Evolutionary conservation across 805 yeast species (phyloP).

Genomic region (Isabelozyma rhagii): DNA sequence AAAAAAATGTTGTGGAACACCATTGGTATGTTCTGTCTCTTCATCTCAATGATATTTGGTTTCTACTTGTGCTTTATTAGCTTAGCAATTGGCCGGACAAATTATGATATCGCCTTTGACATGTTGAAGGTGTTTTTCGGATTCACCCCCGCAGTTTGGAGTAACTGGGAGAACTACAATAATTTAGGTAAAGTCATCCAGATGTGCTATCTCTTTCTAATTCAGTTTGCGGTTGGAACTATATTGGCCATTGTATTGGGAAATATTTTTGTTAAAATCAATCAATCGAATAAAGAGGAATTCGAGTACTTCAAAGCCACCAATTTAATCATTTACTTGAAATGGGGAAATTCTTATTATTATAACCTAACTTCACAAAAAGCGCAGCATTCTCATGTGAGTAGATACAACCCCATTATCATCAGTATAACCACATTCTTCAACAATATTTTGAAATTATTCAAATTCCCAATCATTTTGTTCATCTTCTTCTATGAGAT

Average conservation of each 20-base stretch:
- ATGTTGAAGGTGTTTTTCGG: slow-evolving; percentile 54
- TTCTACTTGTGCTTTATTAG: slow-evolving; percentile 54
- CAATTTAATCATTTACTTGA: slow-evolving; percentile 36
- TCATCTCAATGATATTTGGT: slow-evolving; percentile 50
- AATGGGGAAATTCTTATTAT: slow-evolving; percentile 7
- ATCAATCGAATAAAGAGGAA: slow-evolving; percentile 33
- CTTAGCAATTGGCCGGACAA: slow-evolving; percentile 39
- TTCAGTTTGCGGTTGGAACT: slow-evolving; percentile 53
- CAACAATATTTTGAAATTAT: slow-evolving; percentile 19
- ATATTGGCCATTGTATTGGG: slow-evolving; percentile 54
- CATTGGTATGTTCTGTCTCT: slow-evolving; percentile 45
- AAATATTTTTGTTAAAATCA: slow-evolving; percentile 34
- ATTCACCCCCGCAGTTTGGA: slow-evolving; percentile 60
- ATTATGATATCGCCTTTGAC: slow-evolving; percentile 47
- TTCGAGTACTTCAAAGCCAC: slow-evolving; percentile 38
- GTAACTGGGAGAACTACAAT: slow-evolving; percentile 49
- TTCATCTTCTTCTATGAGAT: slow-evolving; percentile 32
- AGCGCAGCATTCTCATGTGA: not conserved
- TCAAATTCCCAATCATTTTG: slow-evolving; percentile 34
- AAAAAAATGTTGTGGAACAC: slow-evolving; percentile 51
- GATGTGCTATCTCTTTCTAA: slow-evolving; percentile 49
- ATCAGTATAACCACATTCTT: not conserved
- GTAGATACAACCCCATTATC: not conserved
- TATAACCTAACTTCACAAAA: not conserved
- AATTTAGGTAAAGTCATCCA: slow-evolving; percentile 45